These are phyloP conservation scores for Marasmius tenuissimus DNA, from an alignment of 1,284 basidiomycete species.

Conservation along the genomic window DNA sequence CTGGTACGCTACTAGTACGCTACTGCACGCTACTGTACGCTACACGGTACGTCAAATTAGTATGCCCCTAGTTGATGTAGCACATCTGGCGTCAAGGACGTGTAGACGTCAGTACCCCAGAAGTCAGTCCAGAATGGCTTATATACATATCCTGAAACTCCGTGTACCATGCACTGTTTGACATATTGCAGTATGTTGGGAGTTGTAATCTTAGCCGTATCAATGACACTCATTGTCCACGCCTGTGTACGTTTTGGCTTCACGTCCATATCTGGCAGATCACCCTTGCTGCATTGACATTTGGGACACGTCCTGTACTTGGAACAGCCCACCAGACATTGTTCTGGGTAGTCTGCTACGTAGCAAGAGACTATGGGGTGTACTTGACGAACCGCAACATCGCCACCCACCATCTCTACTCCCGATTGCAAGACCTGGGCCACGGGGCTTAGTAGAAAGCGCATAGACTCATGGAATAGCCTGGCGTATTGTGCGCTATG, in stretches of 20 bases:
- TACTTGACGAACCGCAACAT: constrained; percentile 6
- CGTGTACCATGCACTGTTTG: not conserved
- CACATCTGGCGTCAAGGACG: constrained; percentile 25
- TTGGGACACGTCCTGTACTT: constrained; percentile 15
- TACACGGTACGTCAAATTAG: too few species aligned
- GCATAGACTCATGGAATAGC: constrained; percentile 19
- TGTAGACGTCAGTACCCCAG: constrained; percentile 20
- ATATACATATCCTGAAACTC: constrained; percentile 1
- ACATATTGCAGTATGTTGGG: not conserved
- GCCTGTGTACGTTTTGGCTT: not conserved
- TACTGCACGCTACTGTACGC: too few species aligned
- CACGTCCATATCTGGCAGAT: not conserved
- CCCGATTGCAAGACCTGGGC: constrained; percentile 5
- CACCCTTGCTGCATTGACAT: constrained; percentile 1
- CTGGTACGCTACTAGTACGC: too few species aligned
- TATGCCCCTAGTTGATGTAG: constrained; percentile 26
- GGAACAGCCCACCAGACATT: constrained; percentile 15
- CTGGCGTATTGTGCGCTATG: not conserved
- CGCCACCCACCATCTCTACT: constrained; percentile 13
- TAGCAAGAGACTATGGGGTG: constrained; percentile 15
- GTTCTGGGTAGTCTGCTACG: constrained; percentile 22
- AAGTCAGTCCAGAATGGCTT: constrained; percentile 15
- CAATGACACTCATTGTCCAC: not conserved
- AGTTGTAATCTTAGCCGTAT: not conserved
- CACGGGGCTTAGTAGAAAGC: constrained; percentile 16